A percentile compares a stretch with the other conserved stretches of the same genome.
Conservation (phyloP, 345 rosid species). For the Boechera divaricarpa region DNA sequence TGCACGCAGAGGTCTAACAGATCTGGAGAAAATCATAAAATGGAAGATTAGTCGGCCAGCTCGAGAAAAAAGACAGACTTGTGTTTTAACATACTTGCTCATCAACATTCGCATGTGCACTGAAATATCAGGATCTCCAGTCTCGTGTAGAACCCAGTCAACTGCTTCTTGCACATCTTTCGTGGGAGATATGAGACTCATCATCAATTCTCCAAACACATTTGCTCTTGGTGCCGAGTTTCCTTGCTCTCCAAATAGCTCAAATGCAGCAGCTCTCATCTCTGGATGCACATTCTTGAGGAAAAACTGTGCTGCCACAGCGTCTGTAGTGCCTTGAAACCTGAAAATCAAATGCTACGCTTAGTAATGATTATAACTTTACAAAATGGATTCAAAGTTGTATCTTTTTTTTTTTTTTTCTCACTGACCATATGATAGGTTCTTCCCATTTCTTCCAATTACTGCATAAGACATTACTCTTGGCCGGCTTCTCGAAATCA, state of each 20-base stretch:
- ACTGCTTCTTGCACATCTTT: conserved; percentile 79
- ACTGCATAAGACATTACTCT: conserved; percentile 80
- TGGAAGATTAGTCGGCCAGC: neutral
- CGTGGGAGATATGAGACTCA: conserved; percentile 78
- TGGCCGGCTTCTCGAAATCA: conserved; percentile 88
- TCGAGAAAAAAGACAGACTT: neutral
- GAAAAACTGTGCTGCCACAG: conserved; percentile 93
- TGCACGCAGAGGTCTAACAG: conserved; percentile 77
- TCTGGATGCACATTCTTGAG: conserved; percentile 79
- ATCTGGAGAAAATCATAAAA: conserved; percentile 53
- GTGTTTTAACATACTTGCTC: conserved; percentile 63
- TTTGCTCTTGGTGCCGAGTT: conserved; percentile 63
- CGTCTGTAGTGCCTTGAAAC: conserved; percentile 97
- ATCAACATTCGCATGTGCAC: conserved; percentile 92
- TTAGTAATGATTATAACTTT: conserved; percentile 24
- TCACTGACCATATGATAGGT: conserved; percentile 83
- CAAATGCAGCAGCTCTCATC: conserved; percentile 77
- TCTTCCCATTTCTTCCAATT: conserved; percentile 91
- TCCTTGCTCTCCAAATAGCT: conserved; percentile 74
- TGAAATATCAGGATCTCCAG: conserved; percentile 80
- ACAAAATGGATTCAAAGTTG: neutral
- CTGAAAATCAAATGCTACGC: conserved; percentile 48
- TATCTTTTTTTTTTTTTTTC: neutral
- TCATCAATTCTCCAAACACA: conserved; percentile 95
- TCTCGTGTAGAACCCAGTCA: conserved; percentile 66